Evolutionary conservation across 2,329 filamentous ascomycete genomes (phyloP).

Genomic region (Leptographium procerum): DNA sequence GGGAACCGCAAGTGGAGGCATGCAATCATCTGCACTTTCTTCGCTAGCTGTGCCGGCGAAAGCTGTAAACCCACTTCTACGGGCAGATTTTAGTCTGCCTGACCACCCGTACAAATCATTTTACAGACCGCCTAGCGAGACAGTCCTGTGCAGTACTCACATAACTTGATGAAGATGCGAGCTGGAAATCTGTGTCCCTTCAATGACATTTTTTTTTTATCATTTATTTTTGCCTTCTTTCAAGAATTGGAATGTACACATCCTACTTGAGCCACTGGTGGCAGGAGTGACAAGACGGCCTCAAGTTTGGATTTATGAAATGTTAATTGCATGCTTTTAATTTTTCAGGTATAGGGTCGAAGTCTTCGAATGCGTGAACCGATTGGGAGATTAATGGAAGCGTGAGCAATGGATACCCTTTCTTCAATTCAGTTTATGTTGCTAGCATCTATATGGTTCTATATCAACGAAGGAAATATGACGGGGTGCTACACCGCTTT

Average conservation of each 20-base stretch:
- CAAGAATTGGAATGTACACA: not conserved
- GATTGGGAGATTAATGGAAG: not conserved
- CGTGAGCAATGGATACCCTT: not conserved
- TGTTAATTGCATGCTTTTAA: not conserved
- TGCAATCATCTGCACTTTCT: constrained; percentile 3
- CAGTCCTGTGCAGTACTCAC: constrained; percentile 6
- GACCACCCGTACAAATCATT: constrained; percentile 74
- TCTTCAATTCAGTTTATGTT: not conserved
- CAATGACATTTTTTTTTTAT: not conserved
- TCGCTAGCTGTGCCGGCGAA: constrained; percentile 18
- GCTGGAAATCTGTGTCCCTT: too few species aligned
- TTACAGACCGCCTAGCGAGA: constrained; percentile 58
- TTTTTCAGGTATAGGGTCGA: not conserved
- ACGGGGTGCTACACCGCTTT: not conserved
- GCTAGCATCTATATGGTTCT: not conserved
- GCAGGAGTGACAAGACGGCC: not conserved
- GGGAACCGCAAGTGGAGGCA: not conserved
- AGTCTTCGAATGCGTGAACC: not conserved
- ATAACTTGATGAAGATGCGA: not conserved
- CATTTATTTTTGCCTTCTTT: not conserved
- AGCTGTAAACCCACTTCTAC: constrained; percentile 55
- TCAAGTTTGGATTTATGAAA: not conserved
- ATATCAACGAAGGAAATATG: not conserved
- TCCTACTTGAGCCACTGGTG: not conserved
- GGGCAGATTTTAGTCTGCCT: constrained; percentile 63